A percentile compares a stretch with the other conserved stretches of the same genome.
These are phyloP conservation scores for Monilinia vaccinii-corymbosi DNA, from an alignment of 2,329 filamentous ascomycete genomes.

Conservation along the genomic window DNA sequence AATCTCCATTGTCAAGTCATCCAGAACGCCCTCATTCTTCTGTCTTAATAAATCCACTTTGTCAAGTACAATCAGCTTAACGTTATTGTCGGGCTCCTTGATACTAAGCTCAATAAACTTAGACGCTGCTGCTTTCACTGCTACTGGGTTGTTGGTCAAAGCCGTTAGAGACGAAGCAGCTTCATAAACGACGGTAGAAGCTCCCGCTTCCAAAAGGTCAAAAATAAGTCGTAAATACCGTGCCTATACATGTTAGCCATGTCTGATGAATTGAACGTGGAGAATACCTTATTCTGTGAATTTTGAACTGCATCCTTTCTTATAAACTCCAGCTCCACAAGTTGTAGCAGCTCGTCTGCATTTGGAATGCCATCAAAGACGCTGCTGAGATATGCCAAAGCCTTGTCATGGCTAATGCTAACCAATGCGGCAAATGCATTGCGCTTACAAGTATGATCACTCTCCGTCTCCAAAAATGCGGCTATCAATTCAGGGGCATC, in stretches of 20 bases:
- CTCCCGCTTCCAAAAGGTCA: conserved; percentile 84
- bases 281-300: conserved; percentile 75
- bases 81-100: conserved; percentile 97
- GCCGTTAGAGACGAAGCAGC: conserved; percentile 90
- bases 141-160: conserved; percentile 91
- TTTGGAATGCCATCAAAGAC: conserved; percentile 93
- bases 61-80: conserved; percentile 95
- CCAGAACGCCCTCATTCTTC: conserved; percentile 83
- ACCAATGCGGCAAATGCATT: conserved; percentile 92
- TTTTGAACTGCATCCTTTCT: conserved; percentile 95
- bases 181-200: conserved; percentile 95
- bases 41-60: conserved; percentile 80
- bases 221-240: conserved; percentile 92
- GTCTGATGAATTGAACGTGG: background rate
- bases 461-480: conserved; percentile 82
- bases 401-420: conserved; percentile 88
- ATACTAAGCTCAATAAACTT: conserved; percentile 98
- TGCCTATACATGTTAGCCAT: conserved; percentile 45
- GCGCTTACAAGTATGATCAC: conserved; percentile 90
- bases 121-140: conserved; percentile 88
- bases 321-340: conserved; percentile 95
- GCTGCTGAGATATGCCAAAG: conserved; percentile 74
- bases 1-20: conserved; percentile 95
- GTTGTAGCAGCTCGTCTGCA: conserved; percentile 84
- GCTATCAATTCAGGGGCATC: conserved; percentile 90